These are phyloP conservation scores for Clonostachys sp. DNA, from an alignment of 2,329 filamentous ascomycete species.

Conservation along the genomic window DNA sequence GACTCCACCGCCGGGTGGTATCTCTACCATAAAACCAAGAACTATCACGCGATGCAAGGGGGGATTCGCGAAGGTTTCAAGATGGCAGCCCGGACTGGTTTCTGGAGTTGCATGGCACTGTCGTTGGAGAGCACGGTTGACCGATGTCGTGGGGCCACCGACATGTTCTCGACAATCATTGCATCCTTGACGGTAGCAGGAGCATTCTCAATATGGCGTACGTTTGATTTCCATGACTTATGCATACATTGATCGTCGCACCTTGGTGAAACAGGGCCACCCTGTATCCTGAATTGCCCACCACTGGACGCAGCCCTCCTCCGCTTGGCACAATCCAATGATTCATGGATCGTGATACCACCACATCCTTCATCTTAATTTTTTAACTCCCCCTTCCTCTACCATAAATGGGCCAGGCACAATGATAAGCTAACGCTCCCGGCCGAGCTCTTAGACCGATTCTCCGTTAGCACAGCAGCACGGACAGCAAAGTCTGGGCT, in stretches of 20 bases:
- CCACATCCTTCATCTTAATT: no score
- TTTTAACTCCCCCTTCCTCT: background rate
- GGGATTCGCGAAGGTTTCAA: slow-evolving; percentile 74
- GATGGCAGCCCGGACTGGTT: slow-evolving; percentile 65
- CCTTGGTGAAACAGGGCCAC: no score
- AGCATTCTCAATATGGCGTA: slow-evolving; percentile 82
- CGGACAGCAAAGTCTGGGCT: slow-evolving; percentile 78
- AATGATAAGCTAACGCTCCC: background rate
- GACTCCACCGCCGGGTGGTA: slow-evolving; percentile 85
- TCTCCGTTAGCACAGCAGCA: slow-evolving; percentile 72
- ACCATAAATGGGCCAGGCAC: background rate
- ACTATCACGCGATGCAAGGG: slow-evolving; percentile 78
- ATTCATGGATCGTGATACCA: no score
- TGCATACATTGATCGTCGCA: no score
- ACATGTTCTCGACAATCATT: slow-evolving; percentile 76
- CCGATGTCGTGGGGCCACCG: slow-evolving; percentile 61
- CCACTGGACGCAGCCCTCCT: no score
- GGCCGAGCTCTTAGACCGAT: slow-evolving; percentile 56
- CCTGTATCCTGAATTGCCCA: no score
- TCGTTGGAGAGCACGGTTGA: slow-evolving; percentile 83
- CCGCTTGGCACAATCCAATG: no score
- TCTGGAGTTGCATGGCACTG: slow-evolving; percentile 75
- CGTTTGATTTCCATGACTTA: slow-evolving; percentile 20
- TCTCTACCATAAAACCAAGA: slow-evolving; percentile 98
- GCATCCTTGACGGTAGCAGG: slow-evolving; percentile 83